Evolutionary conservation across 2,329 filamentous ascomycete genomes (phyloP), one percentile per base, ranked within the genome.

Genomic region (Fusarium virguliforme): DNA sequence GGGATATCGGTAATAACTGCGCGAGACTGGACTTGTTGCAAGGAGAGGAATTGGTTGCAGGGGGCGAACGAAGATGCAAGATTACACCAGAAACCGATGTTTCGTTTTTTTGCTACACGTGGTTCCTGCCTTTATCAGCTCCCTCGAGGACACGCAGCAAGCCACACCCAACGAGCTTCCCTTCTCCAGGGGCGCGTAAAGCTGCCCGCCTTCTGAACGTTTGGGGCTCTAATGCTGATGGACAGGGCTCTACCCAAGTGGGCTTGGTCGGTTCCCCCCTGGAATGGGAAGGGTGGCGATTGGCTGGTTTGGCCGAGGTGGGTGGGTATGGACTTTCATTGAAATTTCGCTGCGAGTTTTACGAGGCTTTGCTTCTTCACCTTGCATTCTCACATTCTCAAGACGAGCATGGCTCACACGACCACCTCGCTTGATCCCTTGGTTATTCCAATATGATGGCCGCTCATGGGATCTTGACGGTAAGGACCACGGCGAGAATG

Each of bases 281-380:
- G 50, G 48, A 55, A 57, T 59, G 62, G 41, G 64, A 18, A 60
- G 63, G 54, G 50, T 67, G 64, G 34, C 61, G 26, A 75, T 75
- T 75, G 74, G 74, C 64, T 68, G 55, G 10, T 26, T 54, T 55
- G 34, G 15, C 58, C 37, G 51, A 67, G 56, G 72, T 72, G 74
- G 74, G 61, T n/a, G 53, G n/a, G 18, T 50, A 59, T 28, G 55
- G 41, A 43, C 58, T 50, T 68, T 55, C 60, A 38, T 71, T 61
- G 65, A 74, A 76, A 73, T 74, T 75, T 75, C 62, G 63, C 38
- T 62, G 46, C 9, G n/a, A 28, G 35, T 40, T 64, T 62, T 35
- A 24, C 48, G 8, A 62, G 32, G 54, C 38, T 46, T 26, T 64
- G 41, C 62, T 65, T 61, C 50, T 65, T 65, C 51, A 56, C 54